Conservation (phyloP, 1,284 basidiomycete species). For the Agaricales sp. region DNA sequence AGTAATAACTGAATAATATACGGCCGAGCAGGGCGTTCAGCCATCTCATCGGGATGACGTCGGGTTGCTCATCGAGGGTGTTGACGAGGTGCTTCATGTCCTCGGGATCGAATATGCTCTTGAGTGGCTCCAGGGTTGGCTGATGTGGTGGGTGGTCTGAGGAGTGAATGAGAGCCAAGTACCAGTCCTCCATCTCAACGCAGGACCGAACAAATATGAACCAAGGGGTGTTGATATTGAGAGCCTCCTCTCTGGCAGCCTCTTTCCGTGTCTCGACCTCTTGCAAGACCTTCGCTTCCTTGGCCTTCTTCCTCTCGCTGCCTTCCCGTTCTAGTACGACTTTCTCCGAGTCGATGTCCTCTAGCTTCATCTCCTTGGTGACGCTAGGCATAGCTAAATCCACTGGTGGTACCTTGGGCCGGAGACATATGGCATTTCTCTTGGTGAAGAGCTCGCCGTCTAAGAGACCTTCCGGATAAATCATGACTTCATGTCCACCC, state of each 20-base stretch:
- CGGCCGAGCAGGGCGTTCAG: slow-evolving; percentile 90
- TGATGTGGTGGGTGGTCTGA: slow-evolving; percentile 50
- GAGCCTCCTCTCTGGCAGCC: slow-evolving; percentile 36
- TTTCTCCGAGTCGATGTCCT: slow-evolving; percentile 25
- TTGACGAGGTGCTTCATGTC: slow-evolving; percentile 84
- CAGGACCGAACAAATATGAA: slow-evolving; percentile 83
- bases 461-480: slow-evolving; percentile 62
- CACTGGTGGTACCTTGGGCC: slow-evolving; percentile 31
- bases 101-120: slow-evolving; percentile 56
- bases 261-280: slow-evolving; percentile 37
- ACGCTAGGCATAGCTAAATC: slow-evolving; percentile 35
- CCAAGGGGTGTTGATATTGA: slow-evolving; percentile 59
- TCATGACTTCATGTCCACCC: slow-evolving; percentile 58
- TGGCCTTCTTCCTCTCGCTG: slow-evolving; percentile 28
- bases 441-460: slow-evolving; percentile 87
- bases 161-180: slow-evolving; percentile 75
- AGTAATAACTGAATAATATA: slow-evolving; percentile 87
- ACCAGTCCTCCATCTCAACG: slow-evolving; percentile 94
- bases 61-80: slow-evolving; percentile 84
- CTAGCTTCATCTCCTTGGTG: slow-evolving; percentile 42
- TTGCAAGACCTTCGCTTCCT: slow-evolving; percentile 30
- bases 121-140: slow-evolving; percentile 44
- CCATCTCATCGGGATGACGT: slow-evolving; percentile 96
- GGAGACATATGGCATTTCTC: slow-evolving; percentile 77
- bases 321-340: slow-evolving; percentile 29